Evolutionary conservation across 805 yeast genomes (phyloP).

Genomic region (Pichia deserticola): DNA sequence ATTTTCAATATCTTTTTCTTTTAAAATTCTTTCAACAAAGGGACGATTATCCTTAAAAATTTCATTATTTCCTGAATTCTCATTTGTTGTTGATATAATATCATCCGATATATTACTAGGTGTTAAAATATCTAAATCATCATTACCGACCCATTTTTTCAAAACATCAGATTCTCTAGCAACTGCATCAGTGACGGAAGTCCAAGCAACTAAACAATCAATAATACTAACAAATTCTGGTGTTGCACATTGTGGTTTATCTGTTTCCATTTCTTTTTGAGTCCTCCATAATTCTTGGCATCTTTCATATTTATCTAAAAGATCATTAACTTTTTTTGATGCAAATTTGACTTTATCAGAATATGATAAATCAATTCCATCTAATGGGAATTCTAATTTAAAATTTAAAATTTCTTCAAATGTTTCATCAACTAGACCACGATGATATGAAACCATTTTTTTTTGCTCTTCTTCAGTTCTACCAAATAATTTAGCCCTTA

Average conservation of each 20-base stretch:
- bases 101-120: slow-evolving; percentile 11
- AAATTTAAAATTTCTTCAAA: slow-evolving; percentile 63
- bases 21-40: slow-evolving; percentile 76
- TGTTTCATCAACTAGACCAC: slow-evolving; percentile 66
- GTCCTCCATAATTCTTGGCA: slow-evolving; percentile 78
- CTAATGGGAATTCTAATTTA: slow-evolving; percentile 41
- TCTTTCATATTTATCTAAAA: slow-evolving; percentile 55
- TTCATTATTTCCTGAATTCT: slow-evolving; percentile 8
- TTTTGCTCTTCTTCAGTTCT: slow-evolving; percentile 75
- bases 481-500: slow-evolving; percentile 74
- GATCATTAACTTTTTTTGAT: slow-evolving; percentile 41
- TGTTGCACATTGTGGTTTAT: slow-evolving; percentile 63
- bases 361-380: slow-evolving; percentile 12
- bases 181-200: slow-evolving; percentile 63
- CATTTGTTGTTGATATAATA: too few species aligned
- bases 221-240: slow-evolving; percentile 57
- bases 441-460: slow-evolving; percentile 55
- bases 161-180: slow-evolving; percentile 53
- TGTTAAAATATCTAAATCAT: slow-evolving; percentile 57
- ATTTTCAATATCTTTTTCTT: slow-evolving; percentile 67
- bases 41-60: slow-evolving; percentile 58
- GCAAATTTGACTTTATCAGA: slow-evolving; percentile 29
- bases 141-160: slow-evolving; percentile 78
- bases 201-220: slow-evolving; percentile 82
- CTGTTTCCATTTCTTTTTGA: slow-evolving; percentile 65